phyloP scores from a whole-genome alignment of 441 rosid species.

The Pelargonium exstipulatum region DNA sequence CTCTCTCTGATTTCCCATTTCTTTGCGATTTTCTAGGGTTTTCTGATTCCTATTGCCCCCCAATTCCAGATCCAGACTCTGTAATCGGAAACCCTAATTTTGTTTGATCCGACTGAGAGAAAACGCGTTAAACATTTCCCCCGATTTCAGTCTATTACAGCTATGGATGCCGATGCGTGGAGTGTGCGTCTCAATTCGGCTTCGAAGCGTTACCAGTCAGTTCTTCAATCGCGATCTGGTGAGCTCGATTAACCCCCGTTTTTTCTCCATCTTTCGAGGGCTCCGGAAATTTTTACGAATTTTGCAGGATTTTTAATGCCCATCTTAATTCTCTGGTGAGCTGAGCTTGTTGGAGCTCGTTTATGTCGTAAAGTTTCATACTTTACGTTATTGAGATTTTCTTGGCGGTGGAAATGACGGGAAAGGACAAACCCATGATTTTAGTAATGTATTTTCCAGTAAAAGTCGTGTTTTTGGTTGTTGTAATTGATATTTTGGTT shows the following conservation, averaged over 20 bases:
- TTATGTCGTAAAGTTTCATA: neutral
- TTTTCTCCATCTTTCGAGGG: neutral
- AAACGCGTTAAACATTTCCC: neutral
- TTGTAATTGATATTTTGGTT: neutral
- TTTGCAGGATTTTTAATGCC: neutral
- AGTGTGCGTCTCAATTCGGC: conserved; percentile 77
- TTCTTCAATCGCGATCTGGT: conserved; percentile 68
- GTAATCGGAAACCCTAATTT: neutral
- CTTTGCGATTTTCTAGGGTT: neutral
- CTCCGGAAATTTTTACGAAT: neutral
- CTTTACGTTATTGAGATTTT: neutral
- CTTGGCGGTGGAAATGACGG: neutral
- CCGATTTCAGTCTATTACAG: conserved; percentile 14
- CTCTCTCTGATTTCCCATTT: neutral
- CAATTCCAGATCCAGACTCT: neutral
- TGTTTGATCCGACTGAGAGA: neutral
- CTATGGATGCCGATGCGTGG: conserved; percentile 91
- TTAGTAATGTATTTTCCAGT: neutral
- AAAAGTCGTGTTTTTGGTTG: neutral
- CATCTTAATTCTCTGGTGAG: neutral
- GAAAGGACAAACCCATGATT: neutral
- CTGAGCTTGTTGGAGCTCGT: neutral
- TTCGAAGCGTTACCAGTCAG: conserved; percentile 60
- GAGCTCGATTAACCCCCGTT: conserved; percentile 19
- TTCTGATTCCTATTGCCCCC: neutral